Conservation (phyloP, 2,329 filamentous ascomycete species). For the Torrubiellomyces zombiae region DNA sequence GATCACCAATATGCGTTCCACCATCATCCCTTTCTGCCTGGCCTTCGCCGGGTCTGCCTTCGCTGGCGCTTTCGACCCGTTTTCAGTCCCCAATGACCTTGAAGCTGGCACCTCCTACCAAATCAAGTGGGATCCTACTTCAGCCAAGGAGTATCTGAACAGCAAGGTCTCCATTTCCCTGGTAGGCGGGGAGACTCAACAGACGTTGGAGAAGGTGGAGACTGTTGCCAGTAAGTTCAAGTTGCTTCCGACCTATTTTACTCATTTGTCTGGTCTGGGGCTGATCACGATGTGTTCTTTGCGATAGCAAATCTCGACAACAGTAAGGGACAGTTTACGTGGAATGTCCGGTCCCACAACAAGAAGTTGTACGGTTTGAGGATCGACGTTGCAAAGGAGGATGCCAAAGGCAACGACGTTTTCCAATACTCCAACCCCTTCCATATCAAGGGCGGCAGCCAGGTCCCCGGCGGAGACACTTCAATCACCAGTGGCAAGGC, state of each 20-base stretch:
- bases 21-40: constrained; percentile 30
- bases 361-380: constrained; percentile 39
- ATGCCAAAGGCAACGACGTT: no score
- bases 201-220: constrained; percentile 23
- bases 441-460: constrained; percentile 26
- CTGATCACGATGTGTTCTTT: no score
- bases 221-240: constrained; percentile 33
- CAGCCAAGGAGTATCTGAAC: constrained; percentile 22
- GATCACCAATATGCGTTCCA: constrained; percentile 41
- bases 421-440: constrained; percentile 51
- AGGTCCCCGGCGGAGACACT: constrained; percentile 7
- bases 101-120: constrained; percentile 32
- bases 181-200: constrained; percentile 31
- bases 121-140: constrained; percentile 34
- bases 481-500: constrained; percentile 2
- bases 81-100: constrained; percentile 28
- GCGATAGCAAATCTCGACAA: no score
- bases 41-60: constrained; percentile 32
- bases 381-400: no score
- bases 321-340: constrained; percentile 26
- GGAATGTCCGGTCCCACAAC: no score
- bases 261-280: no score
- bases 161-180: constrained; percentile 34
- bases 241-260: no score
- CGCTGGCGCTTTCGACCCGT: constrained; percentile 41